Percentiles rank a stretch among this genome's conserved stretches.
Conservation (phyloP, 1,284 basidiomycete species). For the Vanrija humicola region DNA sequence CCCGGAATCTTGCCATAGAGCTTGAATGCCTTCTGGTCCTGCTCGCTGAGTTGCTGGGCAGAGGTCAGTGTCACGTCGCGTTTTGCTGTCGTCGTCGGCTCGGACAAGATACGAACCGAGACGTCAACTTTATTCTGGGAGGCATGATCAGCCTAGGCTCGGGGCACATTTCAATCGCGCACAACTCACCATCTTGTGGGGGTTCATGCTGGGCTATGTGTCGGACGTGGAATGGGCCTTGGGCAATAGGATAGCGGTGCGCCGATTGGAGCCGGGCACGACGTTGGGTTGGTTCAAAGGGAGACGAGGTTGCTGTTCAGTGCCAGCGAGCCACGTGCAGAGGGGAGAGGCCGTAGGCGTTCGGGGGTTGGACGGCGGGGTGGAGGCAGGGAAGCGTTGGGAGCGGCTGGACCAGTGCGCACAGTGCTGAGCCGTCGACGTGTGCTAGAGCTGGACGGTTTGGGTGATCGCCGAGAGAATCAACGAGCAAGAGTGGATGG, state of each 20-base stretch:
- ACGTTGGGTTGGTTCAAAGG: too few species aligned
- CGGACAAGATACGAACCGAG: constrained; percentile 32
- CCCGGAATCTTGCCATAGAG: constrained; percentile 91
- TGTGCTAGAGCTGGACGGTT: too few species aligned
- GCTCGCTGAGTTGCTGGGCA: constrained; percentile 71
- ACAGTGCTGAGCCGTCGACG: too few species aligned
- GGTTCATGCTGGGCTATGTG: constrained; percentile 35
- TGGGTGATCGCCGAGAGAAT: too few species aligned
- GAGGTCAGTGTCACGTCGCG: constrained; percentile 2
- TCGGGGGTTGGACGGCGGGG: too few species aligned
- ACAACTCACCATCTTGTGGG: constrained; percentile 43
- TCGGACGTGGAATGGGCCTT: not conserved
- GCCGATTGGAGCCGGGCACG: too few species aligned
- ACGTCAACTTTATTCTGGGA: constrained; percentile 49
- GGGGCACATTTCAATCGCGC: not conserved
- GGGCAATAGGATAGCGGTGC: not conserved
- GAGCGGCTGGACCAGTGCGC: too few species aligned
- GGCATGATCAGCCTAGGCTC: not conserved
- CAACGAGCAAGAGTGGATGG: too few species aligned
- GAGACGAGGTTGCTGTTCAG: too few species aligned
- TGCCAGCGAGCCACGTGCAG: too few species aligned
- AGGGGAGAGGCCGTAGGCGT: too few species aligned
- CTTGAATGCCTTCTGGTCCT: constrained; percentile 91
- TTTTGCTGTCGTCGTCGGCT: not conserved
- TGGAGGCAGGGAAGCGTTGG: too few species aligned